Evolutionary conservation across 1,284 basidiomycete species (phyloP).

Genomic region (Flammula alnicola): DNA sequence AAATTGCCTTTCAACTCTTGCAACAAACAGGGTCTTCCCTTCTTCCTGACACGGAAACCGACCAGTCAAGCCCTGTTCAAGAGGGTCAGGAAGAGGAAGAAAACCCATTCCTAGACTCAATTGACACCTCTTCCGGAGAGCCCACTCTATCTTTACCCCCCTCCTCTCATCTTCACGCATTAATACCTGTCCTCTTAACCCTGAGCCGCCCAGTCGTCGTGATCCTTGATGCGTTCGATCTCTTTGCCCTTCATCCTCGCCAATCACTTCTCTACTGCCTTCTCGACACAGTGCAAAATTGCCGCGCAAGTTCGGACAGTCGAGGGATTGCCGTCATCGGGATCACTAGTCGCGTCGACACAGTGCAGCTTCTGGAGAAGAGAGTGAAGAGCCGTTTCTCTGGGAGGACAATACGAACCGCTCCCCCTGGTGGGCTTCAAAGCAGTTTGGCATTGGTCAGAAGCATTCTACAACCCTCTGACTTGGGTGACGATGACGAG

Average conservation of each 20-base stretch:
- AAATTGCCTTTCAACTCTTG: constrained; percentile 84
- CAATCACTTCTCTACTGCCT: constrained; percentile 90
- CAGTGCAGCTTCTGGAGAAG: constrained; percentile 90
- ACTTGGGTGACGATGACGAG: constrained; percentile 25
- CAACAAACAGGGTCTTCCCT: constrained; percentile 68
- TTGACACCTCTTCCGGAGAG: constrained; percentile 22
- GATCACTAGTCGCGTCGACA: constrained; percentile 82
- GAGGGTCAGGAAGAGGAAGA: constrained; percentile 36
- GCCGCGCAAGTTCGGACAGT: constrained; percentile 54
- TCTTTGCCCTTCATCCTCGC: constrained; percentile 87
- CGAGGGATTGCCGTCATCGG: constrained; percentile 85
- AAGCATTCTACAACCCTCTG: constrained; percentile 45
- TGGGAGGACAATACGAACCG: constrained; percentile 82
- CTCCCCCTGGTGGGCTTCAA: constrained; percentile 55
- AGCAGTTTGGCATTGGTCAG: constrained; percentile 58
- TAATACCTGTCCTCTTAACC: constrained; percentile 79
- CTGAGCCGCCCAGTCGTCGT: constrained; percentile 82
- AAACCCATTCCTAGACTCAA: constrained; percentile 42
- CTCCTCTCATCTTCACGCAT: constrained; percentile 77
- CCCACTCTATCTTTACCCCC: constrained; percentile 53
- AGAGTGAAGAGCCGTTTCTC: constrained; percentile 96
- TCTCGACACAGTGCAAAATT: constrained; percentile 80
- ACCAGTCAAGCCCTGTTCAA: background rate
- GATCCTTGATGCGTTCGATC: constrained; percentile 88
- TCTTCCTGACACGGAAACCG: constrained; percentile 47